Percentiles rank a stretch among this genome's conserved stretches.
Evolutionary conservation across 176 grass and related monocot species (phyloP).

Genomic region (Oryza officinalis): DNA sequence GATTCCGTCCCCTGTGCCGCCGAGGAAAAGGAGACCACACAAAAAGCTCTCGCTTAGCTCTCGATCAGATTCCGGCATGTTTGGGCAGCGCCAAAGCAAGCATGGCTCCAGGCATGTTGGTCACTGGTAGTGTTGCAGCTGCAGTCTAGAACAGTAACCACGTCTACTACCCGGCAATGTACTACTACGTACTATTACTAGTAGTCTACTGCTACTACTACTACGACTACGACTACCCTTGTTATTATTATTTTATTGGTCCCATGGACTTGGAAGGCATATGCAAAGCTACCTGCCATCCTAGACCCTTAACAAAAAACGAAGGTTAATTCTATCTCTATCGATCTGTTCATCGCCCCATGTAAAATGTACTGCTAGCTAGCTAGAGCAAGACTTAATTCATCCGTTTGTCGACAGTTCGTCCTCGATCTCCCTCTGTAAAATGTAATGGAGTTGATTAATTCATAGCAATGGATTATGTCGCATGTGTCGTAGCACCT

Average conservation of each 20-base stretch:
- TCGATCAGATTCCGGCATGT: background rate
- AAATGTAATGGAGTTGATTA: constrained; percentile 41
- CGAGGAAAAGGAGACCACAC: constrained; percentile 35
- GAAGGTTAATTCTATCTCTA: constrained; percentile 38
- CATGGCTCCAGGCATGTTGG: background rate
- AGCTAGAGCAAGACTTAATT: constrained; percentile 1
- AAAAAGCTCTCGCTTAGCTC: background rate
- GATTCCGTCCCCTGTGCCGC: constrained; percentile 33
- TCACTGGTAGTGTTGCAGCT: background rate
- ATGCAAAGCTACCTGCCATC: constrained; percentile 46
- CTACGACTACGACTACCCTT: constrained; percentile 5
- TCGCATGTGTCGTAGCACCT: background rate
- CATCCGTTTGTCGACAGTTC: background rate
- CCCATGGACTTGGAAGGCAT: constrained; percentile 49
- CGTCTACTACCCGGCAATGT: constrained; percentile 7
- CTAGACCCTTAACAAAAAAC: constrained; percentile 24
- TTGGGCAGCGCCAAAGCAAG: constrained; percentile 4
- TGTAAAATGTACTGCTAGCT: constrained; percentile 35
- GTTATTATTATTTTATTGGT: constrained; percentile 49
- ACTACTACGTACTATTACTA: constrained; percentile 33
- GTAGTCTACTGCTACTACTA: constrained; percentile 19
- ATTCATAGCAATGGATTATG: background rate
- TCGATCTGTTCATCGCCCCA: background rate
- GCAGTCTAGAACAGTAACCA: constrained; percentile 26
- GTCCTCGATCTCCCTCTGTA: constrained; percentile 9